Evolutionary conservation across 1,139 yeast species (phyloP).

Genomic region (Trichomonascaceae sp.): DNA sequence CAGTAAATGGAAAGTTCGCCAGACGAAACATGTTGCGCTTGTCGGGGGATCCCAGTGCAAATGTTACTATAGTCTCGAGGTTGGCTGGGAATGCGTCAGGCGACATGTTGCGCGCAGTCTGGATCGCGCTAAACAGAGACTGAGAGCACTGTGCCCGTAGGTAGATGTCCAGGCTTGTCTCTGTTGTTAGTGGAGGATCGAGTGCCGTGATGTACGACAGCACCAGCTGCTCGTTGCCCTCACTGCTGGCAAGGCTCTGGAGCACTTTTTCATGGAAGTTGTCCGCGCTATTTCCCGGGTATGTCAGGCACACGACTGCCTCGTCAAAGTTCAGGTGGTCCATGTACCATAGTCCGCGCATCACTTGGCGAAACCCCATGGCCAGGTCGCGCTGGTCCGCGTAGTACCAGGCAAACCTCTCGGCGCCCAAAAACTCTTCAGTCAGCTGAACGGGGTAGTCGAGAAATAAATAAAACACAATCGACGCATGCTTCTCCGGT

Average conservation of each 20-base stretch:
- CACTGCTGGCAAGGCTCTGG: slow-evolving; percentile 4
- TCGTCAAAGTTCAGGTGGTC: slow-evolving; percentile 12
- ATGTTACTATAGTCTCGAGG: slow-evolving; percentile 9
- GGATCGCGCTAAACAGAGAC: slow-evolving; percentile 12
- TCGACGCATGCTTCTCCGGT: slow-evolving; percentile 13
- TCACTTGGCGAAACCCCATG: slow-evolving; percentile 13
- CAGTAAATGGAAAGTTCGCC: slow-evolving; percentile 14
- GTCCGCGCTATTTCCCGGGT: slow-evolving; percentile 12
- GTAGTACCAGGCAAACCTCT: slow-evolving; percentile 18
- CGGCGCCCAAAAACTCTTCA: slow-evolving; percentile 5
- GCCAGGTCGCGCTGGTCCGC: slow-evolving; percentile 19
- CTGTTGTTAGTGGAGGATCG: slow-evolving; percentile 9
- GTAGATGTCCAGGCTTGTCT: slow-evolving; percentile 10
- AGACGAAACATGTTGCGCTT: slow-evolving; percentile 13
- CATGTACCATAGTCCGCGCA: slow-evolving; percentile 16
- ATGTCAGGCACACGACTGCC: slow-evolving; percentile 13
- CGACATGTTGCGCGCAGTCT: slow-evolving; percentile 14
- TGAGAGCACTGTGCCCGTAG: slow-evolving; percentile 11
- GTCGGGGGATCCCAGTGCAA: slow-evolving; percentile 5
- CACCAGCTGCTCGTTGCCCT: slow-evolving; percentile 4
- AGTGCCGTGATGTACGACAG: slow-evolving; percentile 14
- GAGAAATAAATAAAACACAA: slow-evolving; percentile 18
- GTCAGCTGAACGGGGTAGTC: slow-evolving; percentile 15
- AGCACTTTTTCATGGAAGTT: slow-evolving; percentile 12
- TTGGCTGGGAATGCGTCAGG: slow-evolving; percentile 8